phyloP scores from a whole-genome alignment of 768 basidiomycete species.

The Boletus fagicola region DNA sequence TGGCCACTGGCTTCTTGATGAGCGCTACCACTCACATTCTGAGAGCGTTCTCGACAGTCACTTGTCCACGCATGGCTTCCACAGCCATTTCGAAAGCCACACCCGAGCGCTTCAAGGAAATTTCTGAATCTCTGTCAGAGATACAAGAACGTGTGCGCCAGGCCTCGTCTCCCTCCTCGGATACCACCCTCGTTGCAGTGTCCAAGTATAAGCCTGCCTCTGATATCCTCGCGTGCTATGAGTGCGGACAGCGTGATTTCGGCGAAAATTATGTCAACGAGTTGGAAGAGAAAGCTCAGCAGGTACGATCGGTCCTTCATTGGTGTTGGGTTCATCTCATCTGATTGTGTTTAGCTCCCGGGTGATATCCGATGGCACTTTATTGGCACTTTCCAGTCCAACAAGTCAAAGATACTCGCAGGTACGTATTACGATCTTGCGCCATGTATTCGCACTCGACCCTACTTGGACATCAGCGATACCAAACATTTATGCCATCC shows the following conservation, averaged over 20 bases:
- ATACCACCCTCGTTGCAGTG: constrained; percentile 72
- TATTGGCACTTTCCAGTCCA: constrained; percentile 90
- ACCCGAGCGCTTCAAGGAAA: constrained; percentile 49
- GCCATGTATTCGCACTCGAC: constrained; percentile 4
- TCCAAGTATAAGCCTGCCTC: constrained; percentile 90
- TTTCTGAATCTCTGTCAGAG: constrained; percentile 52
- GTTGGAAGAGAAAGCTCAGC: constrained; percentile 78
- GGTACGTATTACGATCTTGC: constrained; percentile 41
- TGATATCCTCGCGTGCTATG: constrained; percentile 82
- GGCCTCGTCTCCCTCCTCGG: constrained; percentile 30
- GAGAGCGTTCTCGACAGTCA: constrained; percentile 5
- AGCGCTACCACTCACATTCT: not conserved
- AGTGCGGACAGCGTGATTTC: constrained; percentile 83
- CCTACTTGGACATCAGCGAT: constrained; percentile 51
- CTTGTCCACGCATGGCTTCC: constrained; percentile 21
- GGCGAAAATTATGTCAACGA: constrained; percentile 99
- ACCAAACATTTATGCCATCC: constrained; percentile 83
- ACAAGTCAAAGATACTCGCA: constrained; percentile 89
- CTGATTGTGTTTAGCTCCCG: constrained; percentile 60
- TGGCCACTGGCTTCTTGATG: constrained; percentile 1
- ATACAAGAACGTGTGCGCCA: constrained; percentile 48
- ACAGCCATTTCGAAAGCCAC: constrained; percentile 20
- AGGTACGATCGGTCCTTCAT: constrained; percentile 41
- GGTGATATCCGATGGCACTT: constrained; percentile 93
- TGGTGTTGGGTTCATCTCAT: constrained; percentile 5